These are phyloP conservation scores for Harringtonia aguacate DNA, from an alignment of 2,329 filamentous ascomycete species.

Conservation along the genomic window DNA sequence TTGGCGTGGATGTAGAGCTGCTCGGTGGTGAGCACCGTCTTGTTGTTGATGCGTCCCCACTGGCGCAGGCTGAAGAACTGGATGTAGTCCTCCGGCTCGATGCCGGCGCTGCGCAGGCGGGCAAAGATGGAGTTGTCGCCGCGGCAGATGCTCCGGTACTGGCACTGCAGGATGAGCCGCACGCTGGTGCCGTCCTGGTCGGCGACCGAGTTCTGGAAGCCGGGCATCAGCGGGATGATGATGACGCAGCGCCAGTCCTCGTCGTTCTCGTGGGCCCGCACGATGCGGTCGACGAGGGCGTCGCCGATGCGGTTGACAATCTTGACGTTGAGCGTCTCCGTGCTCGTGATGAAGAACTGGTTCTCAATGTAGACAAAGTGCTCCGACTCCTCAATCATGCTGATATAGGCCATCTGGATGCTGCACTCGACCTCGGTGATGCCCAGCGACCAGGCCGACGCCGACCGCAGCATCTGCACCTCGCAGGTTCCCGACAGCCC, in stretches of 20 bases:
- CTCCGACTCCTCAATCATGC: constrained; percentile 88
- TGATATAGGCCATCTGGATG: constrained; percentile 91
- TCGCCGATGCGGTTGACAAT: constrained; percentile 93
- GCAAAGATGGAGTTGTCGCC: constrained; percentile 90
- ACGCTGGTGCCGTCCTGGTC: constrained; percentile 91
- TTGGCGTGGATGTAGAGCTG: constrained; percentile 98
- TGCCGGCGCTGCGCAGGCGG: constrained; percentile 63
- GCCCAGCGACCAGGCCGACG: constrained; percentile 83
- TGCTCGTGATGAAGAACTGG: constrained; percentile 95
- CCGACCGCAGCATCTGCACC: constrained; percentile 88
- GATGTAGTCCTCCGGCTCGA: constrained; percentile 92
- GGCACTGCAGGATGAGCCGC: constrained; percentile 90
- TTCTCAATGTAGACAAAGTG: constrained; percentile 99
- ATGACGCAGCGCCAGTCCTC: constrained; percentile 88
- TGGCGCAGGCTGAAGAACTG: constrained; percentile 86
- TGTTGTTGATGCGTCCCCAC: constrained; percentile 82
- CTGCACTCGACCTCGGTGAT: constrained; percentile 83
- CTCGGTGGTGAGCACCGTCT: constrained; percentile 78
- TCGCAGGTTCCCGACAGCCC: constrained; percentile 92
- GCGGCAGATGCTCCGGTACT: constrained; percentile 91
- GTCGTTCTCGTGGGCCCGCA: constrained; percentile 69
- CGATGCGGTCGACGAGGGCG: constrained; percentile 83
- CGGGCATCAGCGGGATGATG: constrained; percentile 92
- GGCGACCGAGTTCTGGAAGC: constrained; percentile 94
- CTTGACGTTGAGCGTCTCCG: constrained; percentile 68